Evolutionary conservation across 768 basidiomycete species (phyloP), one percentile per base, ranked within the genome.

Genomic region (Lyophyllum atratum): DNA sequence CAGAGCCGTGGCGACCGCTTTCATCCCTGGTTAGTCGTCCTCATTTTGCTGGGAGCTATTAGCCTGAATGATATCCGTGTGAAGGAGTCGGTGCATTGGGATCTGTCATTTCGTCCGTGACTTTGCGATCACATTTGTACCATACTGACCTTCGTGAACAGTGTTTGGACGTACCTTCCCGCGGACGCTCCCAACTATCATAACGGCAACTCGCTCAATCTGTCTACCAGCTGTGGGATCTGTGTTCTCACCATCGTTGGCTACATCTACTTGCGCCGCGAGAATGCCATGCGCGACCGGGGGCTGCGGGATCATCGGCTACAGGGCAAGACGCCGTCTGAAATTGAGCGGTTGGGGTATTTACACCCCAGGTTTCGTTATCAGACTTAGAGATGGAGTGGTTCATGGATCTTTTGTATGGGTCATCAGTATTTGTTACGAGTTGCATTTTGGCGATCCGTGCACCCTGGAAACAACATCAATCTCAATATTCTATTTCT

Each of bases 151-250:
- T 28, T 50, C 50, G 7, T 33, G 3, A 6, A 3, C 54, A 79
- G 77, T 44, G 79, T 79, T 1, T 80, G 78, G 79, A 78, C 79
- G 7, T 81, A 81, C 56, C 63, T 80, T 10, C 77, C 79, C 3
- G 62, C 62, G 14, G 80, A 81, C 55, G 73, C 78, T 1, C 80
- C 79, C 4, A 69, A 80, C 53, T 81, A 70, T 55, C 79, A 75
- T 62, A 74, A 76, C 42, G 80, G 79, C n/a, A 80, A 79, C 63
- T 68, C 72, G 1, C 68, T 80, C 33, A 80, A 80, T 57, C 72
- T 81, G 4, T 75, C 71, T 3, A 73, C 78, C 3, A 72, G 67
- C 33, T 64, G 67, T 24, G 62, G 68, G 0, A 67, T 72, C 24
- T 73, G 68, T 25, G 43, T 77, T 0, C 63, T 78, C 0, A 67